phyloP scores from a whole-genome alignment of 805 yeast species.

The Hemisphaericaspora nanyangensis region DNA sequence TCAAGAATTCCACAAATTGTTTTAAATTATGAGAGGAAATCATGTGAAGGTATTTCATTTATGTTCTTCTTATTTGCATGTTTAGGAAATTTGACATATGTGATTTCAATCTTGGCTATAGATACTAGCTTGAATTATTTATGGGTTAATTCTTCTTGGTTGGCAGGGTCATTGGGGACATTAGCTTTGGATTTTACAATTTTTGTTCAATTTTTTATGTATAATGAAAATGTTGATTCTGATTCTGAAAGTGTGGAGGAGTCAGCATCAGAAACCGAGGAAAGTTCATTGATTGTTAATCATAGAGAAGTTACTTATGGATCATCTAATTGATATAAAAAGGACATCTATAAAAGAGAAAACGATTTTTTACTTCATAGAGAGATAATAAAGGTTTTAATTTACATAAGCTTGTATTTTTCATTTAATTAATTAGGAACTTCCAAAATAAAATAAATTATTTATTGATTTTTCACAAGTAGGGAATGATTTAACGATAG shows the following conservation, averaged over 20 bases:
- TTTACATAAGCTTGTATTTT: too few relatives aligned
- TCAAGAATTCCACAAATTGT: conserved; percentile 91
- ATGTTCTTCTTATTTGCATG: conserved; percentile 94
- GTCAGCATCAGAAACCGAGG: not conserved
- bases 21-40: conserved; percentile 78
- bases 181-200: conserved; percentile 77
- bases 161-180: conserved; percentile 89
- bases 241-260: conserved; percentile 23
- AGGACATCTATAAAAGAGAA: too few relatives aligned
- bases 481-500: too few relatives aligned
- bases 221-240: conserved; percentile 40
- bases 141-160: conserved; percentile 85
- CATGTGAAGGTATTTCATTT: conserved; percentile 93
- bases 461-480: too few relatives aligned
- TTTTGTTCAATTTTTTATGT: conserved; percentile 80
- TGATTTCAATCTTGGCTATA: conserved; percentile 75
- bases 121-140: conserved; percentile 68
- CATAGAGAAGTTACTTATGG: not conserved
- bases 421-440: too few relatives aligned
- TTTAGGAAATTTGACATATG: conserved; percentile 88
- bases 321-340: too few relatives aligned
- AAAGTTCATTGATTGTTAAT: not conserved
- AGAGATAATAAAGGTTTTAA: too few relatives aligned
- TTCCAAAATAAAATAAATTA: too few relatives aligned
- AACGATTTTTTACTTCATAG: too few relatives aligned